Conservation (phyloP, 2,329 filamentous ascomycete genomes). For the Fusarium citri region DNA sequence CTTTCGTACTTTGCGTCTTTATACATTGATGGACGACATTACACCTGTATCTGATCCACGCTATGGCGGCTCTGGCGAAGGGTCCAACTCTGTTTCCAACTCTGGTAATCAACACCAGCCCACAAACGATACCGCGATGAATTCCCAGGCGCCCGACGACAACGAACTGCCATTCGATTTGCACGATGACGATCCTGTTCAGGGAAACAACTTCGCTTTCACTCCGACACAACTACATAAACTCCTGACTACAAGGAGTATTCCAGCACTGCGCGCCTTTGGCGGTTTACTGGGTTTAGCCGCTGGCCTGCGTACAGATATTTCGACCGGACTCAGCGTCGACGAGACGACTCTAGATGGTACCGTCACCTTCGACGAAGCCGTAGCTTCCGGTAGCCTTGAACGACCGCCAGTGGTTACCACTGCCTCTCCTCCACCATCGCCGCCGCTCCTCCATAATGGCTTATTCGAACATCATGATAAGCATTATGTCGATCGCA, state of each 20-base stretch:
- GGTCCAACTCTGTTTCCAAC: slow-evolving; percentile 26
- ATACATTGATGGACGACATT: slow-evolving; percentile 48
- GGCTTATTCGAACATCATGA: slow-evolving; percentile 48
- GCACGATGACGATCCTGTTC: slow-evolving; percentile 43
- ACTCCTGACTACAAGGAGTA: slow-evolving; percentile 62
- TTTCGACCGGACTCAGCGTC: slow-evolving; percentile 59
- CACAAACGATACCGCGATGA: slow-evolving; percentile 17
- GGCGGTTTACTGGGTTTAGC: slow-evolving; percentile 66
- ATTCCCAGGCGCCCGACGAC: slow-evolving; percentile 6
- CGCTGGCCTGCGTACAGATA: slow-evolving; percentile 62
- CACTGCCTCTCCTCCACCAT: slow-evolving; percentile 34
- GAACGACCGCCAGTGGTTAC: slow-evolving; percentile 46
- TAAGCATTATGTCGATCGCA: slow-evolving; percentile 65
- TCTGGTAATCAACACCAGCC: slow-evolving; percentile 23
- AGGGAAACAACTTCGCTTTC: slow-evolving; percentile 64
- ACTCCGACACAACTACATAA: slow-evolving; percentile 65
- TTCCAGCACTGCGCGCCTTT: slow-evolving; percentile 61
- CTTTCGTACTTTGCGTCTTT: slow-evolving; percentile 1
- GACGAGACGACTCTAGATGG: slow-evolving; percentile 62
- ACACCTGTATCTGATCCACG: slow-evolving; percentile 39
- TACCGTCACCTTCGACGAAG: slow-evolving; percentile 61
- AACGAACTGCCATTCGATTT: slow-evolving; percentile 42
- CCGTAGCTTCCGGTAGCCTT: slow-evolving; percentile 54
- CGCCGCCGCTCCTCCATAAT: slow-evolving; percentile 41
- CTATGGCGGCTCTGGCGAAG: slow-evolving; percentile 36